Evolutionary conservation across 345 rosid species (phyloP).

Genomic region (Salix exigua): DNA sequence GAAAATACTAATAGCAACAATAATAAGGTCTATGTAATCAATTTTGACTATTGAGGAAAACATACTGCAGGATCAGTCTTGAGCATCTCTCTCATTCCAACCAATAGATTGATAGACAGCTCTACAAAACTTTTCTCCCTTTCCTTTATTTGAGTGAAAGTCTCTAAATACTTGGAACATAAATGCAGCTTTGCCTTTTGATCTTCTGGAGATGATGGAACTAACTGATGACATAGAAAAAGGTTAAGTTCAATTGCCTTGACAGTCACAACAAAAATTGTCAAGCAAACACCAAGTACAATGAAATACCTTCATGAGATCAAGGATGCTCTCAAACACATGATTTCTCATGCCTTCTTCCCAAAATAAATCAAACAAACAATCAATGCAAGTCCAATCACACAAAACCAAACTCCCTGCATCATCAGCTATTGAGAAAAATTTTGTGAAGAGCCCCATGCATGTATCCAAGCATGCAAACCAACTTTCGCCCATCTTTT

Average conservation of each 20-base stretch:
- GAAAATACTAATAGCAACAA: not conserved
- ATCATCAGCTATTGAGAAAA: constrained; percentile 53
- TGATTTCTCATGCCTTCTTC: constrained; percentile 57
- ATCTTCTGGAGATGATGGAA: constrained; percentile 55
- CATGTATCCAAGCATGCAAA: constrained; percentile 57
- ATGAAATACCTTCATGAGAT: constrained; percentile 74
- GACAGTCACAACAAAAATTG: constrained; percentile 4
- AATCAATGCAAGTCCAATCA: constrained; percentile 59
- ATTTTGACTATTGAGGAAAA: constrained; percentile 3
- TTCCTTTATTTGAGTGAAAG: constrained; percentile 84
- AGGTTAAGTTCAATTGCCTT: constrained; percentile 1
- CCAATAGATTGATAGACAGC: constrained; percentile 68
- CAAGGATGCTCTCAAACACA: constrained; percentile 62
- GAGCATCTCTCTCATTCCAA: constrained; percentile 81
- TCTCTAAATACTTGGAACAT: constrained; percentile 84
- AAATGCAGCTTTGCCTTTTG: constrained; percentile 61
- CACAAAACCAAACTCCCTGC: constrained; percentile 57
- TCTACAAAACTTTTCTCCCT: constrained; percentile 54
- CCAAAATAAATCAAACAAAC: constrained; percentile 89
- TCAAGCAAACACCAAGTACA: not conserved
- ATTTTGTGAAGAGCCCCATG: constrained; percentile 55
- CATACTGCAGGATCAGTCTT: constrained; percentile 56
- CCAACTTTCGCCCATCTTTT: constrained; percentile 41
- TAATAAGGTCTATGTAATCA: not conserved
- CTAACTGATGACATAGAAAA: constrained; percentile 41